Evolutionary conservation across 164 flowering plant genomes (phyloP).

Genomic region (Vitis cinerea): DNA sequence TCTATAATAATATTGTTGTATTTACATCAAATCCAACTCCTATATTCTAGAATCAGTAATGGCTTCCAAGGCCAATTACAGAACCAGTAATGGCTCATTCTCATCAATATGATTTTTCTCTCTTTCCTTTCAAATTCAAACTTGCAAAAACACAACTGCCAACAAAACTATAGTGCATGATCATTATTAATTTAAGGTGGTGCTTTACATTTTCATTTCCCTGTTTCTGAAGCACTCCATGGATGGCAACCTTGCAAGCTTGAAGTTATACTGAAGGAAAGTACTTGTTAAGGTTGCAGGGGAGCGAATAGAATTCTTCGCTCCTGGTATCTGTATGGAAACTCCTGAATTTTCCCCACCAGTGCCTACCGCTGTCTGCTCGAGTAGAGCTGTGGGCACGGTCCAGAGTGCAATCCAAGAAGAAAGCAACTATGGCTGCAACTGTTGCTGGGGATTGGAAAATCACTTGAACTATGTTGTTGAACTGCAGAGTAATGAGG

Average conservation of each 20-base stretch:
- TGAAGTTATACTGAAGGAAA: constrained; percentile 69
- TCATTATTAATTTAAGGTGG: too few relatives aligned
- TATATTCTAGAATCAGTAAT: too few relatives aligned
- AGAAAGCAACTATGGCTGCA: constrained; percentile 48
- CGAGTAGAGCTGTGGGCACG: constrained; percentile 37
- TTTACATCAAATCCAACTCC: too few relatives aligned
- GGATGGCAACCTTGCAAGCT: not conserved
- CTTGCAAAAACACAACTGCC: too few relatives aligned
- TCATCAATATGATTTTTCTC: too few relatives aligned
- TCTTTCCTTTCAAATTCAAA: too few relatives aligned
- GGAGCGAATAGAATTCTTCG: constrained; percentile 85
- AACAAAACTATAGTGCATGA: too few relatives aligned
- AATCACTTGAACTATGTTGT: constrained; percentile 67
- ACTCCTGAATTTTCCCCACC: constrained; percentile 80
- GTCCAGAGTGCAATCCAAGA: constrained; percentile 68
- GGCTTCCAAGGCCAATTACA: too few relatives aligned
- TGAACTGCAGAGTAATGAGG: constrained; percentile 53
- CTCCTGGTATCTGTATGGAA: constrained; percentile 64
- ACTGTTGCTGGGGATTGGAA: constrained; percentile 87
- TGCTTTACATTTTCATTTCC: too few relatives aligned
- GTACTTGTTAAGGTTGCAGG: constrained; percentile 68
- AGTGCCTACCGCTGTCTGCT: constrained; percentile 81
- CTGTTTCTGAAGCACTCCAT: not conserved
- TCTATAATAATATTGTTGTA: too few relatives aligned
- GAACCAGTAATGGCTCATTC: too few relatives aligned